These are phyloP conservation scores for Hymenotorrendiella dingleyae DNA, from an alignment of 2,329 filamentous ascomycete genomes.

Conservation along the genomic window DNA sequence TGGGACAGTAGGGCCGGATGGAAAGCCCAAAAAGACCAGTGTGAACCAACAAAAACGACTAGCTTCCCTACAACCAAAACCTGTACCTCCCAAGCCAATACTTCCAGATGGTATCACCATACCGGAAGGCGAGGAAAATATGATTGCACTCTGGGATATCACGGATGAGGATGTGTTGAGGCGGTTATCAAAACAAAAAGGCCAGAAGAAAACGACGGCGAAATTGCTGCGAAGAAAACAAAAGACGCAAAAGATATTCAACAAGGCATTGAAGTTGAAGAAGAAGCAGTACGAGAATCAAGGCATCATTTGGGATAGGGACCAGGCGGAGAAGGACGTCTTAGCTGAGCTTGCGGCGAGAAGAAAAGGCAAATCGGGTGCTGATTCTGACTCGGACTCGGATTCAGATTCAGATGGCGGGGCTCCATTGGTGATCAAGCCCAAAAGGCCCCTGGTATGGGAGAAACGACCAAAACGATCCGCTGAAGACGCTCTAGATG, in stretches of 20 bases:
- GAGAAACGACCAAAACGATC: constrained; percentile 3
- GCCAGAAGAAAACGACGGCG: constrained; percentile 15
- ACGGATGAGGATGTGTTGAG: constrained; percentile 26
- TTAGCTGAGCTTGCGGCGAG: constrained; percentile 12
- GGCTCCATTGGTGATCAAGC: too few relatives aligned
- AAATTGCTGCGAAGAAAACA: constrained; percentile 18
- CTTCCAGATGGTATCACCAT: constrained; percentile 25
- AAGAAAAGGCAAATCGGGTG: constrained; percentile 5
- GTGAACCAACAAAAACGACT: constrained; percentile 18
- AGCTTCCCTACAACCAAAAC: constrained; percentile 15
- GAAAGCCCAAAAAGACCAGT: constrained; percentile 9
- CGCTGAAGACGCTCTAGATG: constrained; percentile 8
- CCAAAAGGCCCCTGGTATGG: too few relatives aligned
- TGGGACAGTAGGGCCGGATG: background rate
- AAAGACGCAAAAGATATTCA: constrained; percentile 24
- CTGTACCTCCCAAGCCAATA: constrained; percentile 22
- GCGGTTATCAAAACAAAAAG: constrained; percentile 20
- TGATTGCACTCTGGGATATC: constrained; percentile 31
- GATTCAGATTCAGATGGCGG: constrained; percentile 6
- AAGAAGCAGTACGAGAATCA: constrained; percentile 20
- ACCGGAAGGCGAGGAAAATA: constrained; percentile 29
- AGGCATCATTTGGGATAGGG: constrained; percentile 21
- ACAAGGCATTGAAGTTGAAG: constrained; percentile 23
- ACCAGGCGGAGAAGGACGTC: constrained; percentile 20
- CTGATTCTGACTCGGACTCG: constrained; percentile 9